A percentile compares a stretch with the other conserved stretches of the same genome.
phyloP scores from a whole-genome alignment of 768 basidiomycete species.

The Infundibulicybe gibba region DNA sequence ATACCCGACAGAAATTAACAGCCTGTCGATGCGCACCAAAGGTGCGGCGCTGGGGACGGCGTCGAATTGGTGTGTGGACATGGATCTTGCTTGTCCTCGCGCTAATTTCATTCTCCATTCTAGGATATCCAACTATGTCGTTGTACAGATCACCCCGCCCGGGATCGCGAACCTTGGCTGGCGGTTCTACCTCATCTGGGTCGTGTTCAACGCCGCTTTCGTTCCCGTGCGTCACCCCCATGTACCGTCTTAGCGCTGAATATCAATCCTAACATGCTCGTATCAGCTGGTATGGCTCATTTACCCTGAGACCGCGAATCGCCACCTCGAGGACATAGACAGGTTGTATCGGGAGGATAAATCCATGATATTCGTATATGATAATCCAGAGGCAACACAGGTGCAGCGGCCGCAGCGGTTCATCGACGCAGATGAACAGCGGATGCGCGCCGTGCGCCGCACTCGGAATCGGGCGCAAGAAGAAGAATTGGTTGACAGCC shows the following conservation, averaged over 20 bases:
- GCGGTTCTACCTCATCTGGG: conserved; percentile 49
- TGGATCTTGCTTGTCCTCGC: background rate
- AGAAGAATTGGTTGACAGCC: background rate
- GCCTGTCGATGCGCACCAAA: conserved; percentile 45
- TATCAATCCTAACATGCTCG: background rate
- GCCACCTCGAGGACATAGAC: conserved; percentile 48
- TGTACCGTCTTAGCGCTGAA: background rate
- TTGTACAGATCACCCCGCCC: conserved; percentile 45
- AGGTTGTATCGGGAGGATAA: conserved; percentile 41
- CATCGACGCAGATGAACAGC: conserved; percentile 32
- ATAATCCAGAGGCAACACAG: conserved; percentile 38
- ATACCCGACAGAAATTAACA: conserved; percentile 50
- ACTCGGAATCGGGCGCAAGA: background rate
- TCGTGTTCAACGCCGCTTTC: conserved; percentile 42
- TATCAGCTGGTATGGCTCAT: conserved; percentile 40
- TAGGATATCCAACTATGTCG: conserved; percentile 48
- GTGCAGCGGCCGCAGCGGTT: conserved; percentile 40
- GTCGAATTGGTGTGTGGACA: conserved; percentile 35
- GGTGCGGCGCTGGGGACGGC: conserved; percentile 46
- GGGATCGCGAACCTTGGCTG: conserved; percentile 44
- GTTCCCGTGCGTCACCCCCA: conserved; percentile 32
- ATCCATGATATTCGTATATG: conserved; percentile 36
- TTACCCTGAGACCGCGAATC: conserved; percentile 48
- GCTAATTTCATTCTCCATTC: background rate
- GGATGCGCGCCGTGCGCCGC: conserved; percentile 9